Evolutionary conservation across 257 asterid species (phyloP), one percentile per base, ranked within the genome.

Genomic region (Nicotiana knightiana): DNA sequence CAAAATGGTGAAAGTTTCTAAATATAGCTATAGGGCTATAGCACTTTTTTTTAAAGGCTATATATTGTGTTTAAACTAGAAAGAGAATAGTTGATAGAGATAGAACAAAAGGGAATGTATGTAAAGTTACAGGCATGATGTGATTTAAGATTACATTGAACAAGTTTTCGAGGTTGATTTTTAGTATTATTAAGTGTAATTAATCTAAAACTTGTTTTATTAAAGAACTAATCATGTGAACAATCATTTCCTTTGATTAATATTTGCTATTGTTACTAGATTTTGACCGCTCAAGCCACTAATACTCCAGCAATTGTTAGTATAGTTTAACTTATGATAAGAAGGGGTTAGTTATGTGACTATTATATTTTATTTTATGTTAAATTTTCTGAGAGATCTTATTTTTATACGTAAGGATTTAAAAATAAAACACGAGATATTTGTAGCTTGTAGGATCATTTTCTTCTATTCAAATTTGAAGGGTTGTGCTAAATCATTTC

Each of bases 61-160:
- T 12, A 7, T 43, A 7, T 39, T 43, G 3, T 43, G 48, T 17
- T 33, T 35, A 67, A 67, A 28, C 76, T 58, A 78, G 73, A 37
- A 3, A 43, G 12, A 71, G 76, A 30, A 35, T 46, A 28, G 35
- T 35, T n/a, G 81, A 77, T 35, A 54, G 80, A 48, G 65, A 79
- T 79, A 79, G 73, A 39, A 61, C 46, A 79, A 64, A 35, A 79
- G 46, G 17, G 82, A 61, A 37, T 78, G 66, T 39, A 21, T 64
- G 73, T 61, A 21, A 64, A 79, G 46, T 58, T 58, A 79, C 16
- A 79, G 28, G 59, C 46, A 79, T 77, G 57, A 83, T 79, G 80
- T 59, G 67, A 61, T 76, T 67, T 81, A 18, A 51, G 53, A 75
- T 63, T 43, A 75, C 18, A 53, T 67, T 83, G 67, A 59, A 43